Percentiles rank a stretch among this genome's conserved stretches.
These are phyloP conservation scores for Pichia gijzeniarum DNA, from an alignment of 805 yeast genomes.

Conservation along the genomic window DNA sequence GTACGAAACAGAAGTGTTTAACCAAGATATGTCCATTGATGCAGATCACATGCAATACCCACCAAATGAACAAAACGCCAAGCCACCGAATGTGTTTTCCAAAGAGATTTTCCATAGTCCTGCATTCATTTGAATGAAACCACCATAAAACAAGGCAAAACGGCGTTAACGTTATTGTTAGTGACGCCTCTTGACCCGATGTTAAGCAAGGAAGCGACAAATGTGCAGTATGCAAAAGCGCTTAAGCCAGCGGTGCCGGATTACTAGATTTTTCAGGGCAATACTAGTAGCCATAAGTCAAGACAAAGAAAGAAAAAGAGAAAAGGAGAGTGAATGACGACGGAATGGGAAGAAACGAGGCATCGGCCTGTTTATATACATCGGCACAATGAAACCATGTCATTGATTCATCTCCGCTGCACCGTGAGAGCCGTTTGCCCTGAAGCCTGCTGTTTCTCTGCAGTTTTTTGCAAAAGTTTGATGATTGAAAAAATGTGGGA, in stretches of 20 bases:
- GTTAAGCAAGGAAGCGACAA: conserved; percentile 57
- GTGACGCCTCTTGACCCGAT: conserved; percentile 60
- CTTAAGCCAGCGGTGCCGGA: conserved; percentile 68
- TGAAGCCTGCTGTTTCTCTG: too few relatives aligned
- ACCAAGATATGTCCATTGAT: conserved; percentile 51
- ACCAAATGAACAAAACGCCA: conserved; percentile 53
- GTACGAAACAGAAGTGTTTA: conserved; percentile 46
- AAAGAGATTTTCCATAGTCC: conserved; percentile 69
- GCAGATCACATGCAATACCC: conserved; percentile 76
- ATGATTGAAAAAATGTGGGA: background rate
- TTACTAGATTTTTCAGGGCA: conserved; percentile 59
- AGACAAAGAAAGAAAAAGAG: too few relatives aligned
- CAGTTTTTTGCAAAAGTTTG: background rate
- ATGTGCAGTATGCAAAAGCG: conserved; percentile 65
- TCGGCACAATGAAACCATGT: too few relatives aligned
- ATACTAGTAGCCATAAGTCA: conserved; percentile 45
- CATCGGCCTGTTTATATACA: too few relatives aligned
- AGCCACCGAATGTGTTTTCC: conserved; percentile 71
- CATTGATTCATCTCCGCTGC: too few relatives aligned
- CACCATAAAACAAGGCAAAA: conserved; percentile 65
- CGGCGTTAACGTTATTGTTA: conserved; percentile 54
- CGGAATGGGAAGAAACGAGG: too few relatives aligned
- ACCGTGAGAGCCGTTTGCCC: too few relatives aligned
- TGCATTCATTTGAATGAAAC: conserved; percentile 61
- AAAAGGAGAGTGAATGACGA: too few relatives aligned